phyloP scores from a whole-genome alignment of 352 stramenopile species.

The Blastocystis sp. region DNA sequence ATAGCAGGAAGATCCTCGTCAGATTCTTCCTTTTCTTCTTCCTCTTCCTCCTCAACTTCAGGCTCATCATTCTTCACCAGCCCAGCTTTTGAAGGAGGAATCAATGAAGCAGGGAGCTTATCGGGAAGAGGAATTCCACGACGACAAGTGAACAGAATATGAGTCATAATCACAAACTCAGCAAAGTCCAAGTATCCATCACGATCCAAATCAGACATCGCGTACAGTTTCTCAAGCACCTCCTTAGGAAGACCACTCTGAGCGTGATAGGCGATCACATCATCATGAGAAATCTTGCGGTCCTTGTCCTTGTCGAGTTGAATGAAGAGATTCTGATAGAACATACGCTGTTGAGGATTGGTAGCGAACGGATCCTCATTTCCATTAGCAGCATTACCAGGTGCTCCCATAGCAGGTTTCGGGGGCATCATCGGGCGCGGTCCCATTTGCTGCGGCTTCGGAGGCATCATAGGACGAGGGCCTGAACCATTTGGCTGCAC shows the following conservation, averaged over 20 bases:
- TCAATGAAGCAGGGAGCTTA: not conserved
- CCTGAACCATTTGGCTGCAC: not conserved
- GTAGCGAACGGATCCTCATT: slow-evolving; percentile 32
- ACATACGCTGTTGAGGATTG: slow-evolving; percentile 25
- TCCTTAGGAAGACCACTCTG: slow-evolving; percentile 21
- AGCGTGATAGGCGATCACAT: slow-evolving; percentile 27
- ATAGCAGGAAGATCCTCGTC: not conserved
- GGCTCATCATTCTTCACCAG: not conserved
- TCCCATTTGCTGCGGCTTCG: not conserved
- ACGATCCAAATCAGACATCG: slow-evolving; percentile 20
- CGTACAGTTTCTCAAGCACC: not conserved
- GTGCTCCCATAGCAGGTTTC: slow-evolving; percentile 4
- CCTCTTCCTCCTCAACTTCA: not conserved
- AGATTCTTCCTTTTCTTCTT: not conserved
- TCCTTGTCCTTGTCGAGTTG: slow-evolving; percentile 38
- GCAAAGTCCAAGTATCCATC: slow-evolving; percentile 11
- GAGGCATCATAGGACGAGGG: not conserved
- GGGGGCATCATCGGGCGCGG: not conserved
- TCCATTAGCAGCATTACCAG: not conserved
- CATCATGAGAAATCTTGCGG: not conserved
- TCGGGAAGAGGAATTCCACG: not conserved
- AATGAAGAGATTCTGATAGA: slow-evolving; percentile 52
- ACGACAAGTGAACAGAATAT: slow-evolving; percentile 14
- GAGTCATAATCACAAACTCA: slow-evolving; percentile 33
- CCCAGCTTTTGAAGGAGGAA: slow-evolving; percentile 15